Conservation (phyloP, 1,139 yeast species). For the Candida sojae region DNA sequence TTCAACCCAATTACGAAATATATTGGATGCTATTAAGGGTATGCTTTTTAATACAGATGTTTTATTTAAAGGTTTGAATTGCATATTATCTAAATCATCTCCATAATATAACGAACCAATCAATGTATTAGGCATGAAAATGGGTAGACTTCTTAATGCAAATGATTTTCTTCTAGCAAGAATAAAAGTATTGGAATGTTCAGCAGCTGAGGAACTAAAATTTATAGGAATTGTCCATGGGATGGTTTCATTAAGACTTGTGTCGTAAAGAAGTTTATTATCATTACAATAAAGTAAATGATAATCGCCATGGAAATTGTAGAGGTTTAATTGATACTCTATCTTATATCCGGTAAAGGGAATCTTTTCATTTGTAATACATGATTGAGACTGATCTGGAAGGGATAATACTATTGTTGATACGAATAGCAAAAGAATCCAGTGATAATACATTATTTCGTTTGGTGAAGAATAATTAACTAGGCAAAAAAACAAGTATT, state of each 20-base stretch:
- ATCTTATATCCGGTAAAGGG: constrained; percentile 37
- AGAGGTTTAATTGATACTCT: constrained; percentile 25
- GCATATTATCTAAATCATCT: constrained; percentile 4
- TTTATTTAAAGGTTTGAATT: constrained; percentile 10
- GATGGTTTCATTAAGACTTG: constrained; percentile 23
- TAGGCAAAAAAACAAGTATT: too few relatives aligned
- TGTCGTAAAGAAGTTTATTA: constrained; percentile 28
- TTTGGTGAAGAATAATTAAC: too few relatives aligned
- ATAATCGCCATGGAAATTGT: constrained; percentile 17
- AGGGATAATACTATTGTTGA: constrained; percentile 3
- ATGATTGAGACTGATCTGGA: constrained; percentile 16
- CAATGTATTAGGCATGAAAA: constrained; percentile 26
- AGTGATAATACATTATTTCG: background rate
- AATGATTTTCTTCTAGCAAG: constrained; percentile 27
- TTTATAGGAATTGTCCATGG: constrained; percentile 25
- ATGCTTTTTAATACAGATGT: constrained; percentile 15
- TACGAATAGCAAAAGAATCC: background rate
- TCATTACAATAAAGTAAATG: constrained; percentile 33
- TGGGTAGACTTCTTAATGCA: constrained; percentile 24
- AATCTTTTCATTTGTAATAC: constrained; percentile 14
- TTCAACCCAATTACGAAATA: constrained; percentile 31
- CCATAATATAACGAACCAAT: constrained; percentile 27
- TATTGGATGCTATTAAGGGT: constrained; percentile 32
- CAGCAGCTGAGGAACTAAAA: constrained; percentile 6
- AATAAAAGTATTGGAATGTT: constrained; percentile 11